A percentile compares a stretch with the other conserved stretches of the same genome.
Conservation (phyloP, 1,284 basidiomycete genomes). For the Gymnopus androsaceus region DNA sequence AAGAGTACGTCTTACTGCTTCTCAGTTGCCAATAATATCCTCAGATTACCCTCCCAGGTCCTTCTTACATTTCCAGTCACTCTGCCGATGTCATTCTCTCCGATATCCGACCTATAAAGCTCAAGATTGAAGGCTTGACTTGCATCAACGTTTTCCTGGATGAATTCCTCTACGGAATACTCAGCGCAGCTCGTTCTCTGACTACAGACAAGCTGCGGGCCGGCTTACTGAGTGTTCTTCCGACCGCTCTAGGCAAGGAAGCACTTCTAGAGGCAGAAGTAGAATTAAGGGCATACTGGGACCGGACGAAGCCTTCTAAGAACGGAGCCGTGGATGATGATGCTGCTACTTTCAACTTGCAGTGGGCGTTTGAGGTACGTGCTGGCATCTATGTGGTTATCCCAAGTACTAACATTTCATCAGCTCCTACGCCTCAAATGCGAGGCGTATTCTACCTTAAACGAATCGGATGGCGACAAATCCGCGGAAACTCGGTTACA, state of each 20-base stretch:
- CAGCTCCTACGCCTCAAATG: conserved; percentile 81
- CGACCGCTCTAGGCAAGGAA: conserved; percentile 82
- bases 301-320: conserved; percentile 54
- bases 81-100: conserved; percentile 89
- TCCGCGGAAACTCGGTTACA: conserved; percentile 62
- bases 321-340: conserved; percentile 45
- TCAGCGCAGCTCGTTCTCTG: conserved; percentile 73
- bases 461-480: conserved; percentile 77
- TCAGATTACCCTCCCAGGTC: conserved; percentile 38
- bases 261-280: conserved; percentile 91
- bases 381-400: conserved; percentile 2
- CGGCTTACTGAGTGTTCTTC: conserved; percentile 72
- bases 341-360: conserved; percentile 58
- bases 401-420: conserved; percentile 14
- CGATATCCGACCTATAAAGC: conserved; percentile 85
- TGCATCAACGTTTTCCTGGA: conserved; percentile 86
- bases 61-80: conserved; percentile 74
- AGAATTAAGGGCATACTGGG: conserved; percentile 84
- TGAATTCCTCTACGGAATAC: conserved; percentile 79
- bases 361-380: conserved; percentile 75
- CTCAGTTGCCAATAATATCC: background rate
- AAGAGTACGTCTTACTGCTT: conserved; percentile 32
- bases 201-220: conserved; percentile 74
- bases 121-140: conserved; percentile 71
- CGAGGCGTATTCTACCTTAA: conserved; percentile 82